Base-by-base conservation (phyloP, 768 basidiomycete genomes). In the Naematelia encephala region DNA sequence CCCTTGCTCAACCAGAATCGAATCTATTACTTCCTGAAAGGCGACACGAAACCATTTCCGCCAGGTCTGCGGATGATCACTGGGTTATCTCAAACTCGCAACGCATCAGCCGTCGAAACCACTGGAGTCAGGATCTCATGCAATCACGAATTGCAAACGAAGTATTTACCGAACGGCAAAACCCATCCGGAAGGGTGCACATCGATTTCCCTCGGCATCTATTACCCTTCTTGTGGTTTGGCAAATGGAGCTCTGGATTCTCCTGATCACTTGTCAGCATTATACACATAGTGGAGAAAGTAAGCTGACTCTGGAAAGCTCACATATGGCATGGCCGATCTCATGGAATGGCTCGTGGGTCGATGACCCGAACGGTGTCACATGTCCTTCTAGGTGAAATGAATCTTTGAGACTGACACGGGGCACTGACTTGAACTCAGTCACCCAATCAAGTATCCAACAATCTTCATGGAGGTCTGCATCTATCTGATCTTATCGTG, bases 1-100 rank as follows among this genome's bases (percentile, higher is more conserved):
- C 62, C 63, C 4, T 66, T 76, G 19, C 57, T 66, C n/a, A 65
- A 66, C 14, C 57, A 60, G 0, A 54, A 56, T 10, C 60, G 76
- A 8, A 69, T 78, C 62, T 78, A 76, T 63, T 78, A 78, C 59
- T 74, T 67, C 61, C 57, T 51, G 60, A 71, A 67, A 47, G 53
- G 34, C 27, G 56, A 71, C 14, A 66, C 70, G 44, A 51, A 63
- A 26, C 69, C 72, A 21, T 74, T 69, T 60, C 69, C 72, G 1
- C 63, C 59, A 25, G 72, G 69, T 23, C 51, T 71, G 11, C 64
- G 60, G 10, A 74, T 74, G 72, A 61, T 74, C 49, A 52, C 63
- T 4, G 72, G 72, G 5, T 13, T 42, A 2, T 51, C 69, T 10
- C 57, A 57, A 56, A 42, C 22, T 5, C 43, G 67, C 5, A 56